Base-by-base conservation (phyloP, 768 basidiomycete species). In the Hirschioporus abietinus region DNA sequence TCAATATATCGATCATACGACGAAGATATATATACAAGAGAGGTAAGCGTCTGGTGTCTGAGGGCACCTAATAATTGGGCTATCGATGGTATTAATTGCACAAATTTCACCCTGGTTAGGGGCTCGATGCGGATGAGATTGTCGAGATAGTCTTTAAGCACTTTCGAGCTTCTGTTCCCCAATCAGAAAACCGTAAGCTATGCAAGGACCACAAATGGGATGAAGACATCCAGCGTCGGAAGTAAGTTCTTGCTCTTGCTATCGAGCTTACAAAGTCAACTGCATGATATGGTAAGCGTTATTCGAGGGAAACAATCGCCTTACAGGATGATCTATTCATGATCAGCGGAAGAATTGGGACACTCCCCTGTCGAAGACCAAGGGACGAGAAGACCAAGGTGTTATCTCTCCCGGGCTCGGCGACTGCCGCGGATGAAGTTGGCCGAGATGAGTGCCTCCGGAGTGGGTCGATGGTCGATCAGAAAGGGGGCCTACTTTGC, bases 401-500 rank as follows among this genome's bases (percentile, higher is more conserved):
- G 42, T 52, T 52, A 52, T 52, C 42, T 52, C 12, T 52, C n/a
- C 42, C 20, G 20, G 42, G 42, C 42, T 52, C 42, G 42, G 42
- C 15, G 42, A 52, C 42, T 52, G 42, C 42, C 42, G 42, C 42
- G 42, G 42, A 20, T 30, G 42, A 52, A 12, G 42, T 20, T 52
- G 42, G 15, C 42, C 42, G 42, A 52, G 42, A 52, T 52, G 42
- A 52, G 15, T 52, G 42, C 42, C 42, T 52, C 42, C 42, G 42
- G 42, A 52, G 42, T 52, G 42, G 42, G 42, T 52, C 42, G 42
- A 52, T 52, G 42, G 42, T 52, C 42, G 42, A 52, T 52, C 42
- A 52, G 42, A 52, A 52, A 52, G 42, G 42, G n/a, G 42, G 42
- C 42, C 42, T 15, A 20, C 42, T 52, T 52, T 52, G 42, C 42